phyloP scores from a whole-genome alignment of 208 protist genomes.

The Trypanosoma melophagium region DNA sequence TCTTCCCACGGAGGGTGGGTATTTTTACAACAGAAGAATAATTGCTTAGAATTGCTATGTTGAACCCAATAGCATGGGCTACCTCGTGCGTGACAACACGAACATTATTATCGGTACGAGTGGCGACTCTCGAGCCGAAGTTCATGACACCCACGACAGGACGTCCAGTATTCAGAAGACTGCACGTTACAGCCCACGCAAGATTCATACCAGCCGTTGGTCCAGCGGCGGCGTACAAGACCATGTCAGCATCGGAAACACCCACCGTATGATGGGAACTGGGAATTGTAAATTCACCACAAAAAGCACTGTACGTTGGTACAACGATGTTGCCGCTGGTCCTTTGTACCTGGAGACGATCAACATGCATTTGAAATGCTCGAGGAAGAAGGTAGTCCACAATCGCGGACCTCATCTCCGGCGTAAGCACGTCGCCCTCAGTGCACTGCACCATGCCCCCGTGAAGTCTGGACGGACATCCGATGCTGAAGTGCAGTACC shows the following conservation, averaged over 20 bases:
- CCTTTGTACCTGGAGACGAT: conserved; percentile 44
- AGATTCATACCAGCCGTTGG: conserved; percentile 26
- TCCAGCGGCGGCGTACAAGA: conserved; percentile 57
- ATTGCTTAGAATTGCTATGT: too few relatives aligned
- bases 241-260: conserved; percentile 48
- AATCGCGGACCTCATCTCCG: conserved; percentile 27
- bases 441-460: conserved; percentile 30
- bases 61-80: conserved; percentile 77
- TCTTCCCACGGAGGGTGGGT: conserved; percentile 41
- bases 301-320: conserved; percentile 13
- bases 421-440: conserved; percentile 38
- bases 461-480: conserved; percentile 26
- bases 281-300: conserved; percentile 45
- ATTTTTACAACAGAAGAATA: conserved; percentile 7
- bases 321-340: conserved; percentile 19
- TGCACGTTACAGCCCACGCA: conserved; percentile 61
- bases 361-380: conserved; percentile 42
- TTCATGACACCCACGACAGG: conserved; percentile 50
- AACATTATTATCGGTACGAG: not conserved
- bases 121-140: conserved; percentile 38
- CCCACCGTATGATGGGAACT: conserved; percentile 29
- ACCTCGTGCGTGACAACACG: conserved; percentile 71
- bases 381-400: conserved; percentile 32
- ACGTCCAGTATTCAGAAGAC: conserved; percentile 5
- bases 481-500: conserved; percentile 40